Base-by-base conservation (phyloP, 257 asterid species). In the Misopates orontium region DNA sequence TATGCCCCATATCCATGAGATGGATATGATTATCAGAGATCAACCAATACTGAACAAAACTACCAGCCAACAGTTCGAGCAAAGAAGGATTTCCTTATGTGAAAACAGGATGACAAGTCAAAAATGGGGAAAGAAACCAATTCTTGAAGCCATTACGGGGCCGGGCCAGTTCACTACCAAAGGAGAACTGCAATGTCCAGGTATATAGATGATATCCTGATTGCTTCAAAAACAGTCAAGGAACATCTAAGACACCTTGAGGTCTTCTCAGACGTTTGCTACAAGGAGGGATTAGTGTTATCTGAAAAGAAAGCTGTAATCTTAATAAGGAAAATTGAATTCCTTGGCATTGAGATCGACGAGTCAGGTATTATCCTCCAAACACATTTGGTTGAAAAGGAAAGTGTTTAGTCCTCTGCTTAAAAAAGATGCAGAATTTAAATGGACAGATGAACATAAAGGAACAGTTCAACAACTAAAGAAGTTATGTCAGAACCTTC, bases 281-380 rank as follows among this genome's bases (percentile, higher is more conserved):
- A 55, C 41, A 55, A 55, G 7, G 40, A 55, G 21, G 60, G 60
- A 12, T 15, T 55, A 8, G 60, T 55, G 60, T 8, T 55, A 24
- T 55, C 40, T 20, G 60, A 55, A 16, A 55, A 55, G 23, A 55
- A 55, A 1, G 40, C 60, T 1, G 19, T 55, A 10, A 55, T 55
- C 60, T 4, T 24, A 21, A 55, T 36, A 8, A 52, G 58, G 2
- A 52, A 52, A 21, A 52, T 59, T 57, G 15, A 57, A 48, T 14
- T 48, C 19, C 5, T 48, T 1, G 53, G 53, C 0, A 48, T 48
- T n/a, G 17, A 48, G 53, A 9, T 48, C 14, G 53, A 48, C 19
- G 53, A 48, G 14, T 48, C 19, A 48, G 53, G 53, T n/a, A 48
- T 48, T 15, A 15, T 14, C 14, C 53, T 48, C 17, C 53, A 48